phyloP scores from a whole-genome alignment of 106 monocot species.

The Xerophyta viscosa region DNA sequence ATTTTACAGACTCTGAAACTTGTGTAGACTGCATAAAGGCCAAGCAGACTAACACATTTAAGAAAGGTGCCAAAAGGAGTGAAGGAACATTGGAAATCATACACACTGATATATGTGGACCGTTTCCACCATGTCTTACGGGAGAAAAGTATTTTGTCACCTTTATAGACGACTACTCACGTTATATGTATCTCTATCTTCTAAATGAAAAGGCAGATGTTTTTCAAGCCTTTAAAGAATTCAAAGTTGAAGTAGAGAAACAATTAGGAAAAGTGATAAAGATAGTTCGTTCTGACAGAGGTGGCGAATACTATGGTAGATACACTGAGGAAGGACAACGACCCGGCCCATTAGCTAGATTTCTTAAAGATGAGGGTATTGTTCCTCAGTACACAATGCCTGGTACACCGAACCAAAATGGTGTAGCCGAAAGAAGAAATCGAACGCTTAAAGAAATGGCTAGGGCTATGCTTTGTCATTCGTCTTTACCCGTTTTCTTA shows the following conservation, averaged over 20 bases:
- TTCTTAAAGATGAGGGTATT: too few species aligned
- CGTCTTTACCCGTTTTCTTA: too few species aligned
- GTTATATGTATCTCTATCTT: conserved; percentile 4
- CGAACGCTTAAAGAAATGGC: too few species aligned
- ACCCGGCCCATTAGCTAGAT: background rate
- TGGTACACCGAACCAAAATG: too few species aligned
- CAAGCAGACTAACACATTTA: conserved; percentile 3
- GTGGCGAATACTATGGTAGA: conserved; percentile 6
- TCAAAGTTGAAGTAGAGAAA: background rate
- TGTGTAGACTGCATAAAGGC: conserved; percentile 11
- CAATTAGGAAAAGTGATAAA: conserved; percentile 1
- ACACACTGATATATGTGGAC: conserved; percentile 4
- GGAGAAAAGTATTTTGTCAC: conserved; percentile 7
- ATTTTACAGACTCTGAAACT: conserved; percentile 2
- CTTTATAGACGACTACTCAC: conserved; percentile 7
- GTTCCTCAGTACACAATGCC: too few species aligned
- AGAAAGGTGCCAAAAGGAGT: conserved; percentile 1
- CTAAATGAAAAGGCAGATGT: conserved; percentile 1
- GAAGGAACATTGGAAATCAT: background rate
- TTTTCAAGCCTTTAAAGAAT: background rate
- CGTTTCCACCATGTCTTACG: background rate
- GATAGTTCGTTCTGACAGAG: conserved; percentile 1
- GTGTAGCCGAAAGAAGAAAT: too few species aligned
- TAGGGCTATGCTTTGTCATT: too few species aligned
- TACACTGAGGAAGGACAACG: background rate